Evolutionary conservation across 331 rosid genomes (phyloP).

Genomic region (Pyracantha coccinea): DNA sequence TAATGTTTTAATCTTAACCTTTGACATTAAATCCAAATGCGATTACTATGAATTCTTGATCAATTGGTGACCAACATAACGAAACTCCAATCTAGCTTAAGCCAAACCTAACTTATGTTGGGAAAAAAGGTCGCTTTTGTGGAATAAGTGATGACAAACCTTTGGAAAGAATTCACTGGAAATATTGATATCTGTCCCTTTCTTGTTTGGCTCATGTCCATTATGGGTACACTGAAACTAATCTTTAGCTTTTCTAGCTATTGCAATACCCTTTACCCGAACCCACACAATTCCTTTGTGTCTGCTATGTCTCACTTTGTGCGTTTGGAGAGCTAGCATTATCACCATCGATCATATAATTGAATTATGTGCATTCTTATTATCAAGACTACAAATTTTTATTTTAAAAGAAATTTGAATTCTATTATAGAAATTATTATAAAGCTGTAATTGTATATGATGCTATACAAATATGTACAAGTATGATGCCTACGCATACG

Average conservation of each 20-base stretch:
- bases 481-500: neutral
- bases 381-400: neutral
- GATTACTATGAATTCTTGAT: neutral
- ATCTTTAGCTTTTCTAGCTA: slow-evolving; percentile 26
- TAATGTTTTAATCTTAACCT: neutral
- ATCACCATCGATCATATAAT: neutral
- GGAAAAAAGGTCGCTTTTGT: slow-evolving; percentile 6
- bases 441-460: neutral
- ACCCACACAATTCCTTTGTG: slow-evolving; percentile 3
- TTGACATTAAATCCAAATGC: neutral
- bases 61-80: neutral
- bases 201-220: slow-evolving; percentile 56
- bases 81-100: neutral
- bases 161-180: slow-evolving; percentile 44
- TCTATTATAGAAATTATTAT: neutral
- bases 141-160: slow-evolving; percentile 54
- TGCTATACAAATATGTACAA: neutral
- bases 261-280: slow-evolving; percentile 1
- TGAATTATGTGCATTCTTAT: neutral
- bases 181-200: slow-evolving; percentile 41
- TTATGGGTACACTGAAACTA: slow-evolving; percentile 28
- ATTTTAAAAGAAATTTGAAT: neutral
- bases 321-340: slow-evolving; percentile 1
- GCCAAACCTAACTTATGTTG: neutral
- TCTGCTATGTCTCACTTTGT: slow-evolving; percentile 8